Base-by-base conservation (phyloP, 73 alveolate genomes). In the Tetrahymena thermophila region DNA sequence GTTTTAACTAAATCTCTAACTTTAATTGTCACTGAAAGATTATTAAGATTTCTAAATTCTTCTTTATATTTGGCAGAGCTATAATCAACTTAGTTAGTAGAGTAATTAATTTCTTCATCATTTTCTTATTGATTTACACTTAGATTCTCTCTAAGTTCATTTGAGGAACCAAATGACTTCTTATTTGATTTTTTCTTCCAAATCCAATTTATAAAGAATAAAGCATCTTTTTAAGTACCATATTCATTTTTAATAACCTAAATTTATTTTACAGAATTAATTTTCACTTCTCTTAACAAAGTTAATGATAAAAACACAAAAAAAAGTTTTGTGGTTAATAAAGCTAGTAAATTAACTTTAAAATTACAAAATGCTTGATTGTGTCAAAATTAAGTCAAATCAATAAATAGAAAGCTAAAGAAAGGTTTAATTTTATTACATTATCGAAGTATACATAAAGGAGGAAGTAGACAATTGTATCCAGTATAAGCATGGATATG, bases 401-500 rank as follows among this genome's bases (percentile, higher is more conserved):
- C 9, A 4, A 40, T 4, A 40, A 9, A 7, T 40, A 4, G 44
- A 6, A 40, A 40, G 0, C 1, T 50, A 5, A 50, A 15, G 8
- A 19, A 50, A 14, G 31, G 6, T 1, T 50, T 50, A 1, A 8
- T 3, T 19, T 19, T 28, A 38, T 85, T 83, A 94, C 96, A 37
- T 94, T 25, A 94, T 94, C 96, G 34, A 94, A 94, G 93, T 94
- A 94, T 37, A 94, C 38, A 34, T 84, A 94, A 28, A 94, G 94
- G 15, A 94, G 25, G n/a, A 94, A 94, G 55, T 85, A 94, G 37
- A 94, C 7, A 0, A 38, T n/a, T 6, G 93, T 37, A 43, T 43
- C 94, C 0, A 94, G 17, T 1, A 84, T 85, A 35, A 94, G 93
- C 93, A 85, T 37, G 16, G 71, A 13, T 40, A 85, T 85, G 35